Base-by-base conservation (phyloP, 345 rosid genomes). In the Sisymbrium altissimum region DNA sequence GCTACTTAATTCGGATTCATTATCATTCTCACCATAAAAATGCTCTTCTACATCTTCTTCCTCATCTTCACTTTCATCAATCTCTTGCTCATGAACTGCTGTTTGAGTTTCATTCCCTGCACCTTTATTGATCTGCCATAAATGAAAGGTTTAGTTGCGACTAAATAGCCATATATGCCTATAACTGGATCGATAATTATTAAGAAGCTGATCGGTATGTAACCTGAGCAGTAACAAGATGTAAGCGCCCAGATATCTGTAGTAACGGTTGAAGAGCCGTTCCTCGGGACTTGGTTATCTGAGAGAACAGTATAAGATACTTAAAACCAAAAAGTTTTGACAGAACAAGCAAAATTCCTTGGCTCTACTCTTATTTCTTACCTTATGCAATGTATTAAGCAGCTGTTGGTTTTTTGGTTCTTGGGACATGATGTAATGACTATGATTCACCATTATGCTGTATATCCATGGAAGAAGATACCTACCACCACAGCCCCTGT, bases 171-270 rank as follows among this genome's bases (percentile, higher is more conserved):
- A 33, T 14, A 38, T 11, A 55, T n/a, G 44, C n/a, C 38, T 1
- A 32, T 53, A 19, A 14, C 29, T 14, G 1, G 11, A 19, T 7
- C 33, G 32, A 38, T 44, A 35, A 9, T 17, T 41, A 18, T 36
- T 23, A 63, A 59, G 14, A 45, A 55, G 66, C 49, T 54, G 46
- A 49, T 33, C 15, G 35, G 61, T 27, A 76, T 32, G 35, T 38
- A 56, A 95, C 99, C 98, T 88, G 97, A 27, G 92, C 86, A 23
- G 79, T 86, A 66, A 87, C 81, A 68, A 95, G 92, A 70, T 89
- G 90, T 70, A 90, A 81, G 62, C 98, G 92, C 17, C 99, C 99
- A 17, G 95, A 83, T 66, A 90, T 79, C 68, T 86, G 94, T 66
- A 92, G 74, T 70, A 92, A 82, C 71, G 88, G 84, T 80, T 83